Base-by-base conservation (phyloP, 176 grass and related monocot genomes). In the Ensete glaucum region DNA sequence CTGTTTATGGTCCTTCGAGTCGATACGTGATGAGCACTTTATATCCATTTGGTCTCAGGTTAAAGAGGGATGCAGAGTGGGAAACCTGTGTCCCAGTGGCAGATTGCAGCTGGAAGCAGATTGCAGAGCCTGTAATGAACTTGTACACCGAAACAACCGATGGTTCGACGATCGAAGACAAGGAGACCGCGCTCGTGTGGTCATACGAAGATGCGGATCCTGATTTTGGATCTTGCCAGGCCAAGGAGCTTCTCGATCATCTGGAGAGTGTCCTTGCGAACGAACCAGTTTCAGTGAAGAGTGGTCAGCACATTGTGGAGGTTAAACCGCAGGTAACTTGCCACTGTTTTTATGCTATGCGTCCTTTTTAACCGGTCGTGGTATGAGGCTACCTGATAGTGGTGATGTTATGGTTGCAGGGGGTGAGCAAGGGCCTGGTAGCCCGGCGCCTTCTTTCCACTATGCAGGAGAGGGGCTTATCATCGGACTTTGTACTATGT, bases 171-270 rank as follows among this genome's bases (percentile, higher is more conserved):
- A 98, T 98, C 16, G 90, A 98, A 63, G 75, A 93, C 72, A 82
- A 86, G 54, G 90, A 98, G 51, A 98, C 94, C 0, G 11, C 85
- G 11, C 82, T 98, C 0, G 94, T 91, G 50, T 98, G 94, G 94
- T 91, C 81, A 62, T 98, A 93, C 8, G 90, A 98, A 76, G 90
- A 98, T 6, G 94, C 94, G 0, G 94, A 98, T 79, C 86, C 90
- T 1, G 90, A 98, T 73, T 98, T 98, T 21, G 94, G 94, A 8
- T 98, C 94, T 27, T 98, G 94, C 75, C 94, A 93, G 62, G 94
- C 94, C 1, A 98, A 98, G 82, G 94, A 93, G 75, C 94, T 98
- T 16, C 84, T 98, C 16, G 82, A 91, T 73, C 94, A 98, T 43
- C 82, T 98, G 11, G 90, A 89, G 71, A 91, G 90, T 2, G 94